These are phyloP conservation scores for Trichoderma sp. DNA, from an alignment of 2,329 filamentous ascomycete species.

Conservation along the genomic window DNA sequence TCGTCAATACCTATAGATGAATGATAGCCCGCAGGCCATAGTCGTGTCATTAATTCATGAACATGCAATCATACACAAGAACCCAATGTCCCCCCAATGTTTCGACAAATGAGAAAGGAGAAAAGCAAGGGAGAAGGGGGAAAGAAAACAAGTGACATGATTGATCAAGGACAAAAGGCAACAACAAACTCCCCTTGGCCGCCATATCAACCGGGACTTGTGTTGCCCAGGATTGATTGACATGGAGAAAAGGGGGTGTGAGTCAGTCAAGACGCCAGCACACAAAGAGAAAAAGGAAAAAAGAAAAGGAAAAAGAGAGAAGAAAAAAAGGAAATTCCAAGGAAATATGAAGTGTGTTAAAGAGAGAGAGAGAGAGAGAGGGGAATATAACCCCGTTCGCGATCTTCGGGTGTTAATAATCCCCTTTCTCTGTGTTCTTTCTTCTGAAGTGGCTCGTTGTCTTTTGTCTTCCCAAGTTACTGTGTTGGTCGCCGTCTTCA, in stretches of 20 bases:
- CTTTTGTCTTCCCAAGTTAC: background rate
- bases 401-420: background rate
- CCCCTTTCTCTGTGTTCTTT: too few relatives aligned
- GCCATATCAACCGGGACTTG: background rate
- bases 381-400: background rate
- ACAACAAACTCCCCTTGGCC: background rate
- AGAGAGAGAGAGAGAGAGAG: too few relatives aligned
- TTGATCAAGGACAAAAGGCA: background rate
- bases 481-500: too few relatives aligned
- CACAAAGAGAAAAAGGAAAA: background rate
- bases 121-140: slow-evolving; percentile 13
- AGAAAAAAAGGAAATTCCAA: too few relatives aligned
- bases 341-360: too few relatives aligned
- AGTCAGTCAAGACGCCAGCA: slow-evolving; percentile 11
- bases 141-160: background rate
- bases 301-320: background rate
- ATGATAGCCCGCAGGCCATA: slow-evolving; percentile 25
- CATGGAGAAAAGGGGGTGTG: background rate
- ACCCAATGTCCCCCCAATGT: slow-evolving; percentile 31
- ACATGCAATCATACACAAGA: slow-evolving; percentile 42
- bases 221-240: slow-evolving; percentile 11
- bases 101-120: slow-evolving; percentile 33
- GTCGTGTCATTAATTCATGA: slow-evolving; percentile 46
- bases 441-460: background rate
- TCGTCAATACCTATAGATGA: slow-evolving; percentile 27